A percentile compares a stretch with the other conserved stretches of the same genome.
Evolutionary conservation across 78 protist genomes (phyloP).

Genomic region (Dictyostelium capitatum): DNA sequence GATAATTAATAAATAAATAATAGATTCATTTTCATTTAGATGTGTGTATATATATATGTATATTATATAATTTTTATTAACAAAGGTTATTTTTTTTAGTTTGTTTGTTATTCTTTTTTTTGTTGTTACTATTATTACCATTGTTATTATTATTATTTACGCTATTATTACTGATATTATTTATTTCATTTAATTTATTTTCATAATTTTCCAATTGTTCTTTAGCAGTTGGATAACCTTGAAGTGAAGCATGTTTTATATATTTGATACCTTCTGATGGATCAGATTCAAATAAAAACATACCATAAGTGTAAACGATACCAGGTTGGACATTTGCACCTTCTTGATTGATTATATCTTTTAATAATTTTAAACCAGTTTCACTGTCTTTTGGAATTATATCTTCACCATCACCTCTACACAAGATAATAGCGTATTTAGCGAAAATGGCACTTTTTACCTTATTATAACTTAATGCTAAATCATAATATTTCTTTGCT

Average conservation of each 20-base stretch:
- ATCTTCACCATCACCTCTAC: conserved; percentile 31
- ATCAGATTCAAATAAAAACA: not conserved
- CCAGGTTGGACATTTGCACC: conserved; percentile 9
- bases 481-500: conserved; percentile 25
- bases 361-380: not conserved
- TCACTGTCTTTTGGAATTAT: conserved; percentile 9
- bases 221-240: conserved; percentile 18
- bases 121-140: not conserved
- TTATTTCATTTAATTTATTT: conserved; percentile 1
- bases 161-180: not conserved
- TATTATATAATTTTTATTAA: too few relatives aligned
- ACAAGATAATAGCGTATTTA: conserved; percentile 1
- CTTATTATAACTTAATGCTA: not conserved
- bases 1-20: too few relatives aligned
- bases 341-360: not conserved
- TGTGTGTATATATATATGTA: too few relatives aligned
- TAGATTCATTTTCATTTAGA: too few relatives aligned
- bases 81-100: not conserved
- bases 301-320: conserved; percentile 4
- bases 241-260: not conserved
- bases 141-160: not conserved
- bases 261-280: not conserved
- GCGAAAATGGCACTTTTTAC: conserved; percentile 1
- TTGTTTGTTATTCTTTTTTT: not conserved
- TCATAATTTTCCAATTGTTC: not conserved